phyloP scores from a whole-genome alignment of 345 rosid genomes.

The Crucihimalaya himalaica region DNA sequence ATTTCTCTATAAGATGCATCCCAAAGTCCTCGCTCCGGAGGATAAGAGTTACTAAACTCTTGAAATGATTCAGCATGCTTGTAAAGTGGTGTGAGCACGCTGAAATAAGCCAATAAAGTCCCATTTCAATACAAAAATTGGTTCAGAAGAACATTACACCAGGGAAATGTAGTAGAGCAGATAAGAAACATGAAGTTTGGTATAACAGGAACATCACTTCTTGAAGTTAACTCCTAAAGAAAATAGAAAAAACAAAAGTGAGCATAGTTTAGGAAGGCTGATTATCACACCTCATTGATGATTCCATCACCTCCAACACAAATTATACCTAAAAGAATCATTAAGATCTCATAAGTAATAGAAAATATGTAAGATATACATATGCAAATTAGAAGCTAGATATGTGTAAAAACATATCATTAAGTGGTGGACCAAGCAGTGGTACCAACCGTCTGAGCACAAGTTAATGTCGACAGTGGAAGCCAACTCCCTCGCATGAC shows the following conservation, averaged over 20 bases:
- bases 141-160: constrained; percentile 8
- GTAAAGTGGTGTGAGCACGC: constrained; percentile 31
- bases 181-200: constrained; percentile 7
- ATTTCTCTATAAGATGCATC: constrained; percentile 27
- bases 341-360: constrained; percentile 29
- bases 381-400: constrained; percentile 10
- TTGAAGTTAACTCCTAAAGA: constrained; percentile 7
- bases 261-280: constrained; percentile 11
- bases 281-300: constrained; percentile 85
- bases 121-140: constrained; percentile 11
- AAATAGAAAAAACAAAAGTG: neutral
- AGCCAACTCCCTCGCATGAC: constrained; percentile 87
- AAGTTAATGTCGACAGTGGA: constrained; percentile 82
- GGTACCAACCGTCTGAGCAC: constrained; percentile 80
- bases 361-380: constrained; percentile 11
- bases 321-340: constrained; percentile 69
- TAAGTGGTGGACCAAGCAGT: constrained; percentile 23
- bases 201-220: neutral
- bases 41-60: constrained; percentile 29
- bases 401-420: constrained; percentile 21
- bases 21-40: constrained; percentile 30
- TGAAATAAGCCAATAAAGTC: constrained; percentile 24
- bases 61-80: constrained; percentile 35
- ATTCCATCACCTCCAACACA: constrained; percentile 99
- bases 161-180: neutral